These are phyloP conservation scores for Madurella mycetomatis DNA, from an alignment of 2,329 filamentous ascomycete species.

Conservation along the genomic window DNA sequence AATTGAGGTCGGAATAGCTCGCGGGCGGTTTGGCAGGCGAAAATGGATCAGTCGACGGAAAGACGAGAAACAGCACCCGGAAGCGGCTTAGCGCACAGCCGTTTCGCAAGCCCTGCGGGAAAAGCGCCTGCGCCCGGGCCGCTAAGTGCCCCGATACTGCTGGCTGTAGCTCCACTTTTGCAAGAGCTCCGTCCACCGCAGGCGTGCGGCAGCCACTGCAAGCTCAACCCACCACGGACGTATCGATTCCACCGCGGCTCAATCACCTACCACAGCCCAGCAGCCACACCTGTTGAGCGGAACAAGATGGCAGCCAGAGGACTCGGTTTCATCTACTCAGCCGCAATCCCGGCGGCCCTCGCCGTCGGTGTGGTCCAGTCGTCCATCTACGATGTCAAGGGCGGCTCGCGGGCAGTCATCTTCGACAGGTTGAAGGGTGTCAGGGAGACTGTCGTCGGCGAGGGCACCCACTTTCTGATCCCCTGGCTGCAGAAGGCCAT, in stretches of 20 bases:
- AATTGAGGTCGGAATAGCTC: conserved; percentile 23
- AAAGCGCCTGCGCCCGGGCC: conserved; percentile 18
- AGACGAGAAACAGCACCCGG: conserved; percentile 25
- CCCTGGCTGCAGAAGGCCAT: conserved; percentile 95
- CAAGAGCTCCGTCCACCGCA: conserved; percentile 21
- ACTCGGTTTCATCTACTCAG: conserved; percentile 21
- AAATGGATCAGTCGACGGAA: conserved; percentile 22
- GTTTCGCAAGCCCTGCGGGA: background rate
- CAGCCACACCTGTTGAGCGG: background rate
- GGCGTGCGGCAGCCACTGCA: conserved; percentile 1
- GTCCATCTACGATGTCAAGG: conserved; percentile 94
- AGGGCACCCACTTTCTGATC: conserved; percentile 94
- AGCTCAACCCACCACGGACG: conserved; percentile 5
- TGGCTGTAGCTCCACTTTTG: conserved; percentile 19
- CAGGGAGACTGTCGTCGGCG: conserved; percentile 86
- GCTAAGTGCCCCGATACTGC: background rate
- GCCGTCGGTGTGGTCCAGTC: conserved; percentile 65
- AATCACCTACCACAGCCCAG: background rate
- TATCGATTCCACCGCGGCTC: background rate
- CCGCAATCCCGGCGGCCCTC: conserved; percentile 64
- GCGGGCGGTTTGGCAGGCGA: conserved; percentile 26
- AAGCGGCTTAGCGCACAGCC: conserved; percentile 21
- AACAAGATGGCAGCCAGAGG: conserved; percentile 24
- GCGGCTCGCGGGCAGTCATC: conserved; percentile 91
- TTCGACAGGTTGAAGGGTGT: conserved; percentile 93